Base-by-base conservation (phyloP, 805 yeast genomes). In the Scheffersomyces spartinae region DNA sequence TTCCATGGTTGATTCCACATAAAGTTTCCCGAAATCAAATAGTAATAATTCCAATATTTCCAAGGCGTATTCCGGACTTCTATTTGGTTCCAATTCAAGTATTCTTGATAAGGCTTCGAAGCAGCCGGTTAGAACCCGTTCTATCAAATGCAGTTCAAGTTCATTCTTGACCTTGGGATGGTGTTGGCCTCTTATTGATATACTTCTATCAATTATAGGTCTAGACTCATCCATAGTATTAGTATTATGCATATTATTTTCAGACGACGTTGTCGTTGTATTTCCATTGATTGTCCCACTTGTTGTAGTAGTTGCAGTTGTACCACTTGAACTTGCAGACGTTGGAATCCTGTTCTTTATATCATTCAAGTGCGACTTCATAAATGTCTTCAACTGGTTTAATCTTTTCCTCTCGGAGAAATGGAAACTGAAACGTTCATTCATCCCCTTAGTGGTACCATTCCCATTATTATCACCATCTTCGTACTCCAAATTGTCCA, bases 51-150 rank as follows among this genome's bases (percentile, higher is more conserved):
- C 82, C 30, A 81, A 57, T 9, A 86, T 49, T 33, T 74, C 85
- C 22, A 71, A 52, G 0, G 83, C 67, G 40, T 74, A 69, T 23
- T 67, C 74, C 5, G 76, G 65, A 2, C 80, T 59, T 30, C 67
- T 72, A 15, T 56, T 55, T 1, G 88, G 82, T 0, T 74, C 63
- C 19, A 83, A 55, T 44, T 84, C 95, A 40, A 82, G 64, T 3
- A 78, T 61, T 43, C 95, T 62, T 2, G 86, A 77, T 4, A 84
- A 59, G 1, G 86, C 66, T 49, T 85, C 96, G 18, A 83, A n/a
- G n/a, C n/a, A 46, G n/a, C n/a, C n/a, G n/a, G n/a, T n/a, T n/a
- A n/a, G n/a, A n/a, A n/a, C n/a, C n/a, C n/a, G n/a, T n/a, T n/a
- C n/a, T n/a, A n/a, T n/a, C n/a, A n/a, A n/a, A n/a, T n/a, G n/a